Evolutionary conservation across 2,329 filamentous ascomycete genomes (phyloP).

Genomic region (Cladosporium sp.): DNA sequence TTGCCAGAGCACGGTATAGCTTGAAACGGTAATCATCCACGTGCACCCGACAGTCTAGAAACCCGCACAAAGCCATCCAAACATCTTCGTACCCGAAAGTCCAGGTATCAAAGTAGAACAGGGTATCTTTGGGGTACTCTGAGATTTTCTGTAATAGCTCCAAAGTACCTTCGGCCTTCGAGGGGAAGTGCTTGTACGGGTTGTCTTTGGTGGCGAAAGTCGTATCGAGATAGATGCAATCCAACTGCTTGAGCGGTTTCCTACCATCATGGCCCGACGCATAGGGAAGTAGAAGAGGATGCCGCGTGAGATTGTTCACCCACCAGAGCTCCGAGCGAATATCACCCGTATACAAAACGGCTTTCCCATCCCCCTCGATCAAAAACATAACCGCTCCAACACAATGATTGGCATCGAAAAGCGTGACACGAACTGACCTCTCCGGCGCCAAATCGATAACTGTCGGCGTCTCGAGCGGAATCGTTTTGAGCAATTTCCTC

Average conservation of each 20-base stretch:
- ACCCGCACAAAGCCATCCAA: slow-evolving; percentile 73
- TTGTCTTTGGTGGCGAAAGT: slow-evolving; percentile 60
- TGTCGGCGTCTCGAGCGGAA: slow-evolving; percentile 77
- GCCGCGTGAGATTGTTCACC: slow-evolving; percentile 66
- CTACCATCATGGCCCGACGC: slow-evolving; percentile 7
- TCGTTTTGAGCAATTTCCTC: slow-evolving; percentile 65
- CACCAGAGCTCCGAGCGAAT: slow-evolving; percentile 84
- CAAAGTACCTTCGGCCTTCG: slow-evolving; percentile 68
- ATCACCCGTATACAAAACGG: slow-evolving; percentile 84
- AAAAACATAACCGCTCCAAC: slow-evolving; percentile 89
- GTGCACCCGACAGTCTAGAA: slow-evolving; percentile 68
- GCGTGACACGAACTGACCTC: slow-evolving; percentile 68
- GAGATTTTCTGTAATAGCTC: slow-evolving; percentile 68
- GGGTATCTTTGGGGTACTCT: slow-evolving; percentile 64
- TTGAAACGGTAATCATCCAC: slow-evolving; percentile 74
- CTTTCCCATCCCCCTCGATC: slow-evolving; percentile 67
- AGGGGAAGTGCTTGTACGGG: slow-evolving; percentile 49
- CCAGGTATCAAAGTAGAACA: slow-evolving; percentile 84
- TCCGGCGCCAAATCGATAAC: slow-evolving; percentile 67
- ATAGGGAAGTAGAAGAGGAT: slow-evolving; percentile 72
- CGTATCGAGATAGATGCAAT: slow-evolving; percentile 85
- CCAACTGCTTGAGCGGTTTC: slow-evolving; percentile 58
- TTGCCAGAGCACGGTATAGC: slow-evolving; percentile 61
- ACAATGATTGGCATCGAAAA: slow-evolving; percentile 91
- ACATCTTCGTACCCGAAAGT: slow-evolving; percentile 93